Conservation (phyloP, 768 basidiomycete genomes). For the Aureoboletus auriporus region DNA sequence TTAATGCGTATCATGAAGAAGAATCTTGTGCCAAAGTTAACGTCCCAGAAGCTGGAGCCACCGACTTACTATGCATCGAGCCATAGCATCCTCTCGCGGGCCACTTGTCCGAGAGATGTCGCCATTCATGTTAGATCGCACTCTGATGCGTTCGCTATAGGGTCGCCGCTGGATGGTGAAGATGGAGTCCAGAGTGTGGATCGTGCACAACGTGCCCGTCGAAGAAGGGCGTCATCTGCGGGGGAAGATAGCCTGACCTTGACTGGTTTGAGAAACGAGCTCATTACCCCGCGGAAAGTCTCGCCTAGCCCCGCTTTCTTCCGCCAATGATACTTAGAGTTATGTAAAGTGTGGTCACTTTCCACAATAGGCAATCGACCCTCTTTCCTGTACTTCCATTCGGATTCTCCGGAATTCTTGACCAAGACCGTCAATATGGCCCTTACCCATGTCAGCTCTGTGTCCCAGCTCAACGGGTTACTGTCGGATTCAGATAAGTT, state of each 20-base stretch:
- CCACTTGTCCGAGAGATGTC: constrained; percentile 1
- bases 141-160: constrained; percentile 21
- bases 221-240: constrained; percentile 46
- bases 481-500: constrained; percentile 61
- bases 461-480: constrained; percentile 59
- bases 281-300: not conserved
- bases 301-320: no score
- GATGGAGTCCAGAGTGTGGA: constrained; percentile 2
- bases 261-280: not conserved
- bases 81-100: constrained; percentile 1
- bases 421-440: constrained; percentile 39
- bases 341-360: not conserved
- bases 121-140: constrained; percentile 18
- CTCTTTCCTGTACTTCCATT: not conserved
- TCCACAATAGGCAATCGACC: constrained; percentile 3
- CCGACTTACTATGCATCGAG: constrained; percentile 23
- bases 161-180: constrained; percentile 7
- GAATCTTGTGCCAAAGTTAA: constrained; percentile 59
- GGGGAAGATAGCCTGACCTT: constrained; percentile 32
- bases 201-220: constrained; percentile 21
- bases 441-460: constrained; percentile 58
- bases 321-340: not conserved
- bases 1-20: constrained; percentile 74
- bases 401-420: not conserved
- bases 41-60: constrained; percentile 56